Evolutionary conservation across 768 basidiomycete species (phyloP).

Genomic region (Leccinum fibrillosum): DNA sequence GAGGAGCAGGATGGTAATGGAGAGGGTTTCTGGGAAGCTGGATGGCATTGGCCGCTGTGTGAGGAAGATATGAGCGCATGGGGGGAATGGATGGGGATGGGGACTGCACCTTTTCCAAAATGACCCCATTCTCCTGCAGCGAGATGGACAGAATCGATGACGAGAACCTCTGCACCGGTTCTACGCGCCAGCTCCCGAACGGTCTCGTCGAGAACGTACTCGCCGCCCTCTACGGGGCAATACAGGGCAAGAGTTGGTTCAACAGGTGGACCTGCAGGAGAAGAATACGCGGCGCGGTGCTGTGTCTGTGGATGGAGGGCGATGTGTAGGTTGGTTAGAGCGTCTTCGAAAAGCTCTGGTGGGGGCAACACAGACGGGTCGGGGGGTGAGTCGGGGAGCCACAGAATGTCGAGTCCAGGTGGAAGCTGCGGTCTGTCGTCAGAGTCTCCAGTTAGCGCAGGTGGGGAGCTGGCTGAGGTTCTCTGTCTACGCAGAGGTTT

Average conservation of each 20-base stretch:
- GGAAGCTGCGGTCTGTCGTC: constrained; percentile 48
- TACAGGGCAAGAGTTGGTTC: constrained; percentile 87
- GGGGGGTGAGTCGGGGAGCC: constrained; percentile 44
- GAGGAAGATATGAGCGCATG: constrained; percentile 6
- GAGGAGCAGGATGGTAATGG: constrained; percentile 48
- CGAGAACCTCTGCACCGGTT: constrained; percentile 76
- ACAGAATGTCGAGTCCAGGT: constrained; percentile 58
- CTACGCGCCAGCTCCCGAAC: constrained; percentile 73
- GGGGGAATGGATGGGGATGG: neutral
- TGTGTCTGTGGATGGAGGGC: constrained; percentile 81
- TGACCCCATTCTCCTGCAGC: constrained; percentile 86
- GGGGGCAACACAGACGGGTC: constrained; percentile 51
- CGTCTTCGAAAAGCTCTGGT: constrained; percentile 72
- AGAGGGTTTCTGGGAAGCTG: constrained; percentile 73
- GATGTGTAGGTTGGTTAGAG: constrained; percentile 70
- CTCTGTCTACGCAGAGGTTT: constrained; percentile 24
- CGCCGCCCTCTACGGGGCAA: constrained; percentile 80
- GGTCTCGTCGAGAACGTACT: constrained; percentile 76
- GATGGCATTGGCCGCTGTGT: constrained; percentile 62
- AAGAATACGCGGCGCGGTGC: constrained; percentile 61
- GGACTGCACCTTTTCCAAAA: constrained; percentile 68
- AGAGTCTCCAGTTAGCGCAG: constrained; percentile 13
- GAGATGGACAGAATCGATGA: constrained; percentile 80
- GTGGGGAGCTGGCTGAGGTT: neutral
- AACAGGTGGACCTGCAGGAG: constrained; percentile 48